Evolutionary conservation across 768 basidiomycete genomes (phyloP).

Genomic region (Suillus subaureus): DNA sequence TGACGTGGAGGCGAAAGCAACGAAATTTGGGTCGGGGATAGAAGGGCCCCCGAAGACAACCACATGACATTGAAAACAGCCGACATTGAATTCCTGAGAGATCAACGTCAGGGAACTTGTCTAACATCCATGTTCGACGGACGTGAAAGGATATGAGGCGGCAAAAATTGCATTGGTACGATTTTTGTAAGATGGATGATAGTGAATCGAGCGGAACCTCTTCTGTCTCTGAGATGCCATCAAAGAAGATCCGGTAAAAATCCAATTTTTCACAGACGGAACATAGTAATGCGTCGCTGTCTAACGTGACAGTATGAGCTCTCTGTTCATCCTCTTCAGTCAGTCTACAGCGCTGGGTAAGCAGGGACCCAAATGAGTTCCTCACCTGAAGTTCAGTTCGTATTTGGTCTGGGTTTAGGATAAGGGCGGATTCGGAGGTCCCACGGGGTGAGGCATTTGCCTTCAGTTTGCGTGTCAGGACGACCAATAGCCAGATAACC

Average conservation of each 20-base stretch:
- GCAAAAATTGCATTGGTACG: constrained; percentile 10
- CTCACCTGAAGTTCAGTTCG: neutral
- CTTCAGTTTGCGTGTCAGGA: neutral
- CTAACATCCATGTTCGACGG: constrained; percentile 7
- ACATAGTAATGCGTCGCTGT: neutral
- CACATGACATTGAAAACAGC: neutral
- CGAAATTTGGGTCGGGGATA: neutral
- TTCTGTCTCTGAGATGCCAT: constrained; percentile 4
- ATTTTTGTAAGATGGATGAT: constrained; percentile 6
- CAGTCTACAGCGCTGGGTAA: neutral
- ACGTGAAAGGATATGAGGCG: constrained; percentile 8
- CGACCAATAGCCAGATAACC: neutral
- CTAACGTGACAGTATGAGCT: neutral
- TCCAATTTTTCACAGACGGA: constrained; percentile 8
- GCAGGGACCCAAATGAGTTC: neutral
- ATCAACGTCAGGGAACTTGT: neutral
- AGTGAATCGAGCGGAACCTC: neutral
- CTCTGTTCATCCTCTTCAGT: neutral
- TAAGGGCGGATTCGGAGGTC: neutral
- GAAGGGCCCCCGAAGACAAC: neutral
- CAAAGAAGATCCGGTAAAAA: constrained; percentile 7
- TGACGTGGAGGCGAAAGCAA: constrained; percentile 6
- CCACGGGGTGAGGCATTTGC: neutral
- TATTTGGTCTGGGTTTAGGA: neutral
- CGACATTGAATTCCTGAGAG: neutral